Evolutionary conservation across 140 eudicot species (phyloP).

Genomic region (Stevia rebaudiana): DNA sequence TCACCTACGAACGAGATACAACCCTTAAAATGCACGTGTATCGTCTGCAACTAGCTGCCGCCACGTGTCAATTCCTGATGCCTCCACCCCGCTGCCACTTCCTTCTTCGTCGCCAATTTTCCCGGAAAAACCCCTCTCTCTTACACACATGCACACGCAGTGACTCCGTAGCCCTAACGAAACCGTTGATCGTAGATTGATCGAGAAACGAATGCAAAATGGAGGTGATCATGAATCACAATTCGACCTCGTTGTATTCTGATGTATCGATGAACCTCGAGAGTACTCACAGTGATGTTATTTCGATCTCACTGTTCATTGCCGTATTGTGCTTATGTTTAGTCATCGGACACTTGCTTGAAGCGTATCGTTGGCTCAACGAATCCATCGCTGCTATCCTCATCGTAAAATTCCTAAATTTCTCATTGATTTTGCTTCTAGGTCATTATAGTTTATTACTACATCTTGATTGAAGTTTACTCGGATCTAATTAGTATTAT

Average conservation of each 20-base stretch:
- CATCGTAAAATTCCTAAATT: slow-evolving; percentile 29
- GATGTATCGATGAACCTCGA: slow-evolving; percentile 9
- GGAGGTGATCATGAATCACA: slow-evolving; percentile 14
- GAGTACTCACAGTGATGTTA: slow-evolving; percentile 39
- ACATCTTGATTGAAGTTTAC: not conserved
- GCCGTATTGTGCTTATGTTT: slow-evolving; percentile 61
- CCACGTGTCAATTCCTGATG: slow-evolving; percentile 16
- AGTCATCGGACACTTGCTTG: slow-evolving; percentile 68
- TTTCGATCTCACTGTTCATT: slow-evolving; percentile 56
- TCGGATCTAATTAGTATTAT: not conserved
- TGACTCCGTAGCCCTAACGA: not conserved
- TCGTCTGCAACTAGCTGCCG: not conserved
- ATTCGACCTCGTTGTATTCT: slow-evolving; percentile 15
- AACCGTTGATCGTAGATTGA: slow-evolving; percentile 10
- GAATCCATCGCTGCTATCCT: slow-evolving; percentile 72
- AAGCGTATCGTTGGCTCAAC: slow-evolving; percentile 74
- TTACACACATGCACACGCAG: not conserved
- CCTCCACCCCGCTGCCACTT: slow-evolving; percentile 17
- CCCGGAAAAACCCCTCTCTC: slow-evolving; percentile 20
- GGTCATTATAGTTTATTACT: not conserved
- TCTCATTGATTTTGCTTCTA: not conserved
- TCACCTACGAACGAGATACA: not conserved
- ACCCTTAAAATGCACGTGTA: slow-evolving; percentile 17
- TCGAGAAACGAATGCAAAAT: slow-evolving; percentile 1
- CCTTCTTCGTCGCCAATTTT: slow-evolving; percentile 19